Evolutionary conservation across 306 rosid genomes (phyloP), one percentile per base, ranked within the genome.

Genomic region (Sophora flavescens): DNA sequence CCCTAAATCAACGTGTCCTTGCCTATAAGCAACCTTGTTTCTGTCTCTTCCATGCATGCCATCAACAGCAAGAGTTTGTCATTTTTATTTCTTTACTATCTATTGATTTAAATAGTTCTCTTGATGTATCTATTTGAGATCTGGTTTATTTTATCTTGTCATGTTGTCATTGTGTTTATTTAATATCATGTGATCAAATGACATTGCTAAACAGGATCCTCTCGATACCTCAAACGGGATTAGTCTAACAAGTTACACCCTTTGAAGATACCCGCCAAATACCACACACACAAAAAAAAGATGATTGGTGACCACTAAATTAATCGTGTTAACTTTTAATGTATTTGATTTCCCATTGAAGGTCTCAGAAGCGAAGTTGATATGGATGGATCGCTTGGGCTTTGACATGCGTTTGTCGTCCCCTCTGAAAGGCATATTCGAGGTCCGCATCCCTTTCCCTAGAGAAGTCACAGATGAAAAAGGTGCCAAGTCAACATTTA

Each of bases 351-450:
- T 78, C 66, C 35, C 50, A 60, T 77, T 69, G 70, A 76, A 94
- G 97, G 90, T 94, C 47, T 78, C 89, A 35, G 96, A 92, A 78
- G 97, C 97, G 74, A 94, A 90, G 89, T 63, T 94, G 88, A 82
- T 92, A 82, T 94, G 98, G 98, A 72, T 94, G 8, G 98, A 94
- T 66, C 91, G 97, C 6, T 67, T 91, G 52, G 98, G 97, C 15
- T 90, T 94, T 3, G 98, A 94, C 51, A 63, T 94, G 93, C 93
- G 92, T 9, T 72, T 92, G 41, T 86, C 64, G 72, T 89, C 90
- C 54, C 92, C 90, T 30, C 83, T 73, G 42, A 82, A 68, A 8
- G 93, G 98, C 15, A 28, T 81, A 39, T 89, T 91, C 0, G 98
- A 94, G 80, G 82, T 84, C 54, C 93, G 98, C 39, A 85, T 94